phyloP scores from a whole-genome alignment of 2,329 filamentous ascomycete genomes.

The Penicillium hesseltinei region DNA sequence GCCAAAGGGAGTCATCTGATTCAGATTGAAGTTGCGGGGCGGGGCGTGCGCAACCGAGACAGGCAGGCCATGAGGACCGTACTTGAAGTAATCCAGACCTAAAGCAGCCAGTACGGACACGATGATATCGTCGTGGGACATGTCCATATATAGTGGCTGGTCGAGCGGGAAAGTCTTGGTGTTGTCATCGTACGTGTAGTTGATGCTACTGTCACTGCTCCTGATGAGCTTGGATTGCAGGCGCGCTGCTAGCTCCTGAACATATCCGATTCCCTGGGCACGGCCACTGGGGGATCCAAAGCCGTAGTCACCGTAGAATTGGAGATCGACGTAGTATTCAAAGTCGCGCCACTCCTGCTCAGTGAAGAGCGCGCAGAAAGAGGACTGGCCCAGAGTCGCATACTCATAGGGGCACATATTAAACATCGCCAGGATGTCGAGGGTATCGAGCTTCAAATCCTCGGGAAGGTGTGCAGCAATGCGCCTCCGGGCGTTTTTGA shows the following conservation, averaged over 20 bases:
- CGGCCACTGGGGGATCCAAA: slow-evolving; percentile 52
- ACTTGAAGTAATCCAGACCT: slow-evolving; percentile 53
- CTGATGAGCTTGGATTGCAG: slow-evolving; percentile 48
- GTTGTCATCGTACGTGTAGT: slow-evolving; percentile 49
- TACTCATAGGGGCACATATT: slow-evolving; percentile 56
- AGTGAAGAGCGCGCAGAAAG: slow-evolving; percentile 56
- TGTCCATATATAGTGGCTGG: slow-evolving; percentile 52
- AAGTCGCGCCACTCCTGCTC: slow-evolving; percentile 55
- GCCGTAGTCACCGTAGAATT: slow-evolving; percentile 47
- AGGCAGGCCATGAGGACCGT: slow-evolving; percentile 24
- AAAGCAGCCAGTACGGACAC: slow-evolving; percentile 50
- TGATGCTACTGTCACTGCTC: slow-evolving; percentile 52
- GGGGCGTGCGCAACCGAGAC: slow-evolving; percentile 38
- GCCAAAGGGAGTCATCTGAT: slow-evolving; percentile 54
- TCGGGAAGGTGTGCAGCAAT: slow-evolving; percentile 48
- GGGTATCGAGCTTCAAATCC: slow-evolving; percentile 48
- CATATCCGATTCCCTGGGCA: slow-evolving; percentile 54
- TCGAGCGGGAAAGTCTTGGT: slow-evolving; percentile 46
- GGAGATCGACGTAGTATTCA: slow-evolving; percentile 52
- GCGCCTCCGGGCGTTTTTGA: slow-evolving; percentile 44
- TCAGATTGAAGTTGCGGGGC: slow-evolving; percentile 51
- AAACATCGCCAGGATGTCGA: slow-evolving; percentile 52
- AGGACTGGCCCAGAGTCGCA: slow-evolving; percentile 49
- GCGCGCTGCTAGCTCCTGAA: slow-evolving; percentile 52
- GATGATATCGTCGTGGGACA: slow-evolving; percentile 54